A percentile compares a stretch with the other conserved stretches of the same genome.
Conservation (phyloP, 2,329 filamentous ascomycete species). For the Penicillium sp. region DNA sequence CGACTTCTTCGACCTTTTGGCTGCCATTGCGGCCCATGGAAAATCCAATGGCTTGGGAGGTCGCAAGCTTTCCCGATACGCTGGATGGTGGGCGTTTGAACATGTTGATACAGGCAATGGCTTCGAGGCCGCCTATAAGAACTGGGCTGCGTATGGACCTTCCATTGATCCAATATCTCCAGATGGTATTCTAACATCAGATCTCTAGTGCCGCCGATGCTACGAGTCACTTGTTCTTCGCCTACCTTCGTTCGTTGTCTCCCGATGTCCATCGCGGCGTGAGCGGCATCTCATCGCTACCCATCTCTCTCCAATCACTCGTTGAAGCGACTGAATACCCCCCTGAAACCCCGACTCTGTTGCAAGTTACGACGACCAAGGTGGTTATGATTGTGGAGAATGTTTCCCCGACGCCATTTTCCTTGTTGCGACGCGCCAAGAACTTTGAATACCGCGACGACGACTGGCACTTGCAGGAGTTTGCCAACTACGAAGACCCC, state of each 20-base stretch:
- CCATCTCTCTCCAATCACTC: slow-evolving; percentile 85
- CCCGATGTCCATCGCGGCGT: slow-evolving; percentile 70
- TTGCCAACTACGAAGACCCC: slow-evolving; percentile 86
- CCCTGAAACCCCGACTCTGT: slow-evolving; percentile 70
- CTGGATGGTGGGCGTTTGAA: slow-evolving; percentile 98
- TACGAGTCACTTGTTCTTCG: slow-evolving; percentile 95
- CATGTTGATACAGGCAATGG: slow-evolving; percentile 82
- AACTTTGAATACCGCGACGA: slow-evolving; percentile 95
- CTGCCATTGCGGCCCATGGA: slow-evolving; percentile 86
- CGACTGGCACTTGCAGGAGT: slow-evolving; percentile 78
- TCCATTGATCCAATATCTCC: background rate
- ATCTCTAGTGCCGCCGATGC: slow-evolving; percentile 78
- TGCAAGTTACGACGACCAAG: slow-evolving; percentile 79
- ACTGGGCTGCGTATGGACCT: slow-evolving; percentile 70
- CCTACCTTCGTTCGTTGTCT: slow-evolving; percentile 84
- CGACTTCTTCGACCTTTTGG: slow-evolving; percentile 91
- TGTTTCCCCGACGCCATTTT: slow-evolving; percentile 91
- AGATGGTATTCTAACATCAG: slow-evolving; percentile 30
- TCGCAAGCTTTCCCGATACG: slow-evolving; percentile 89
- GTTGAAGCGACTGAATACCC: slow-evolving; percentile 93
- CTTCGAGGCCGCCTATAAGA: slow-evolving; percentile 90
- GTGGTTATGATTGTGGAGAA: slow-evolving; percentile 96
- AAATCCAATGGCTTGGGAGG: slow-evolving; percentile 92
- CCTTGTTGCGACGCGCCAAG: slow-evolving; percentile 82
- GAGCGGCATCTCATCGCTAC: slow-evolving; percentile 79